Conservation (phyloP, 2,329 filamentous ascomycete genomes). For the Teratosphaeria nubilosa region DNA sequence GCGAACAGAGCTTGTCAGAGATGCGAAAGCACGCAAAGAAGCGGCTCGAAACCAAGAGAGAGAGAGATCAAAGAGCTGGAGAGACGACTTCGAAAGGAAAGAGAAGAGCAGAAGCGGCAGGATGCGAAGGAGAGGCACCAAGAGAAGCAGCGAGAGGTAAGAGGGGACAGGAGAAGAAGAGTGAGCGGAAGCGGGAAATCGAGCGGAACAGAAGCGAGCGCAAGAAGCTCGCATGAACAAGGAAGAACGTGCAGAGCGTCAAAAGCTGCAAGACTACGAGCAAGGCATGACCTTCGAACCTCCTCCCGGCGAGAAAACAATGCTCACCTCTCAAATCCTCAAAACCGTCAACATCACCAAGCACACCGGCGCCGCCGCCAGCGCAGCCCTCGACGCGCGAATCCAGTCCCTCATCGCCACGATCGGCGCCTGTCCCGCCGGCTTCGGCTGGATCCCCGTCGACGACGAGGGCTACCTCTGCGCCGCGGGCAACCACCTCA, state of each 20-base stretch:
- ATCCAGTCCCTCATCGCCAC: background rate
- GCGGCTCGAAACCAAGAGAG: background rate
- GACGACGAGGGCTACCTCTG: background rate
- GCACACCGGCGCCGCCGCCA: background rate
- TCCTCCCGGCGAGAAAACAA: background rate
- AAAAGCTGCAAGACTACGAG: background rate
- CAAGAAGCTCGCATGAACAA: background rate
- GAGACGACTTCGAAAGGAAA: background rate
- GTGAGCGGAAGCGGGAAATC: background rate
- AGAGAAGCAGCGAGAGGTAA: background rate
- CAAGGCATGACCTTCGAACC: background rate
- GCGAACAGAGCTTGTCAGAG: background rate
- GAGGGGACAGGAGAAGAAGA: background rate
- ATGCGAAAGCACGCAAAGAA: background rate
- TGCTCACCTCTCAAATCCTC: background rate
- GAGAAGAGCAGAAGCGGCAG: background rate
- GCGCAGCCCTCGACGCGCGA: background rate
- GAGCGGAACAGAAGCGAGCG: background rate
- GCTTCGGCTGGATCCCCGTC: background rate
- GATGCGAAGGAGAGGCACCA: background rate
- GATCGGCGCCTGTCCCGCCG: background rate
- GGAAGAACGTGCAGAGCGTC: background rate
- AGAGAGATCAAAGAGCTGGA: background rate
- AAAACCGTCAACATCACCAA: background rate
- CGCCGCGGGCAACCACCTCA: background rate